Evolutionary conservation across 2,329 filamentous ascomycete species (phyloP).

Genomic region (Trichocomaceae sp.): DNA sequence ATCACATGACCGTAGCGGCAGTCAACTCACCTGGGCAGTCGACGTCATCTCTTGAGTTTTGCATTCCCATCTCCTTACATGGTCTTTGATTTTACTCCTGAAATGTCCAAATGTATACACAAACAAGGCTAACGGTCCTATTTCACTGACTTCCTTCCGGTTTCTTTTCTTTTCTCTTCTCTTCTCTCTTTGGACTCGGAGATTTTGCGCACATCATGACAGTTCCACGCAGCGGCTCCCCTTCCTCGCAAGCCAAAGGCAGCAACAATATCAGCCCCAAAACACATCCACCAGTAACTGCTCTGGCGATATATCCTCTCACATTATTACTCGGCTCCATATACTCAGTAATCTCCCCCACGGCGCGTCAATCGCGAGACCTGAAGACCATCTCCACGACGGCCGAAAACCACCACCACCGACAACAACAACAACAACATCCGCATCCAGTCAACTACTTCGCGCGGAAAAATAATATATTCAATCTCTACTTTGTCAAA

Average conservation of each 20-base stretch:
- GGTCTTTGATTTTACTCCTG: not conserved
- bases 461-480: slow-evolving; percentile 83
- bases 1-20: too few relatives aligned
- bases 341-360: slow-evolving; percentile 71
- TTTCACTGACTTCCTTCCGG: not conserved
- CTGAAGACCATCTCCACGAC: slow-evolving; percentile 3
- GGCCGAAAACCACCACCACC: not conserved
- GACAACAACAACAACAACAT: not conserved
- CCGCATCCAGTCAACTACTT: slow-evolving; percentile 60
- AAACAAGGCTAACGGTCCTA: not conserved
- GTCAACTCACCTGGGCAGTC: too few relatives aligned
- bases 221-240: slow-evolving; percentile 5
- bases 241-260: slow-evolving; percentile 2
- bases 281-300: slow-evolving; percentile 50
- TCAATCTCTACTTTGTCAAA: slow-evolving; percentile 94
- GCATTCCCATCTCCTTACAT: not conserved
- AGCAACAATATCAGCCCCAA: not conserved
- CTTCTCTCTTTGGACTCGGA: not conserved
- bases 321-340: slow-evolving; percentile 75
- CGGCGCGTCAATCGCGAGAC: slow-evolving; percentile 43
- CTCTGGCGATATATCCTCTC: slow-evolving; percentile 66
- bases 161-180: not conserved
- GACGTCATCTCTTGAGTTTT: too few relatives aligned
- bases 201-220: not conserved
- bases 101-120: not conserved